Evolutionary conservation across 768 basidiomycete species (phyloP), one percentile per base, ranked within the genome.

Genomic region (Xerocomellus amylosporus): DNA sequence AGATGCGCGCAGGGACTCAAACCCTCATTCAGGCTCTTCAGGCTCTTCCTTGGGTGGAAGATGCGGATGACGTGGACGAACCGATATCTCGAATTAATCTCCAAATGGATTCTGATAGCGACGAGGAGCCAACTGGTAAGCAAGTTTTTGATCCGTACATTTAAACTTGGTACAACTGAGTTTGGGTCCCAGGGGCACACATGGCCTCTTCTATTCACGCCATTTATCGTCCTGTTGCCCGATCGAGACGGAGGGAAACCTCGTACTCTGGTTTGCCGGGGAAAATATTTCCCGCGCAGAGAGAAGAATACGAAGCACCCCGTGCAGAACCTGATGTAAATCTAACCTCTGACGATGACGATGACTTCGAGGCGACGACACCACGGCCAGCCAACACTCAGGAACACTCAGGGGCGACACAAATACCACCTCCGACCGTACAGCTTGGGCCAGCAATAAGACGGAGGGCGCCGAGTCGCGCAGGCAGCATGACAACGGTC

Each of bases 1-100:
- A 93, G 91, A 88, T 93, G 84, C 86, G 89, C 38, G 83, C 85
- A 24, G 91, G 91, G 15, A 93, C 91, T 3, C 92, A 93, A 67
- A 89, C 91, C 3, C 81, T 93, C 46, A 93, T 93, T 37, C 91
- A 93, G 72, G 91, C 89, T 4, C 76, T 93, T 14, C 91, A 93
- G 63, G 91, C 90, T 2, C 76, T 93, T 39, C 92, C 91, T 19
- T 89, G 86, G 87, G 78, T 80, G 33, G 83, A 85, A 38, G 80
- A 79, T 55, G 77, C 80, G 9, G 87, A 91, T 58, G 84, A 83
- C 52, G 85, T 87, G 31, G 86, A 88, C 38, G 88, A 86, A 45
- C 70, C 77, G 28, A 63, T 76, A 12, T 70, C 74, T 54, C 76
- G 75, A 36, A 64, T 69, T 5, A 73, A 71, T 52, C 72, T 77